A percentile compares a stretch with the other conserved stretches of the same genome.
Conservation (phyloP, 495 filamentous ascomycete genomes). For the Astrothelium macrocarpum region DNA sequence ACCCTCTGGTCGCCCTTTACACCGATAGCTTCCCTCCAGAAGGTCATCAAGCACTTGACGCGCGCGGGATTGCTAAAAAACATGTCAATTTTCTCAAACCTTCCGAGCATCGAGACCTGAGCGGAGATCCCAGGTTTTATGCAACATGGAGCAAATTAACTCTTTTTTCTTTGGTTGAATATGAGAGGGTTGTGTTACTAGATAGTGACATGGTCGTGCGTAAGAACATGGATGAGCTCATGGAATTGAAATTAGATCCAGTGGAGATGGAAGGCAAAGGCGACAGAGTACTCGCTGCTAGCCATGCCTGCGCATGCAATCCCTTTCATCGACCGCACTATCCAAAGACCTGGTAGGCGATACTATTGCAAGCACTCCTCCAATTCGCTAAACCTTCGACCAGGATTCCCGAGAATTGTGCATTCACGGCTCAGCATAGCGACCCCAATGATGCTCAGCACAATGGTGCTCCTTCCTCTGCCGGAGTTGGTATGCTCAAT, state of each 20-base stretch:
- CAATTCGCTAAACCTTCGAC: neutral
- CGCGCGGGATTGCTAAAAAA: slow-evolving; percentile 52
- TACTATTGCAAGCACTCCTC: neutral
- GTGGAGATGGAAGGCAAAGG: slow-evolving; percentile 43
- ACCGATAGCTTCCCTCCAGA: slow-evolving; percentile 56
- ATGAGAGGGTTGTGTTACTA: slow-evolving; percentile 65
- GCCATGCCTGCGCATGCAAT: slow-evolving; percentile 77
- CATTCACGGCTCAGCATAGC: slow-evolving; percentile 59
- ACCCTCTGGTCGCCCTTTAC: slow-evolving; percentile 69
- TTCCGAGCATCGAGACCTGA: slow-evolving; percentile 44
- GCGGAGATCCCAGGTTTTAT: slow-evolving; percentile 63
- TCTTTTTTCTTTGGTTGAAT: slow-evolving; percentile 59
- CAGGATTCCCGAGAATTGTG: slow-evolving; percentile 62
- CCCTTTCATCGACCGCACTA: slow-evolving; percentile 67
- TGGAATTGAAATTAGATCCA: slow-evolving; percentile 60
- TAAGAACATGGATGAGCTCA: slow-evolving; percentile 77
- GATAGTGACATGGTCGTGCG: slow-evolving; percentile 76
- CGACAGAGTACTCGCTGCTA: slow-evolving; percentile 57
- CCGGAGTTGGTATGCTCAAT: slow-evolving; percentile 59
- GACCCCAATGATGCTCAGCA: slow-evolving; percentile 48
- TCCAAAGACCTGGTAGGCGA: slow-evolving; percentile 54
- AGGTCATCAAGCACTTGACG: slow-evolving; percentile 53
- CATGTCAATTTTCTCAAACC: slow-evolving; percentile 56
- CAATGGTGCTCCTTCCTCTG: slow-evolving; percentile 39
- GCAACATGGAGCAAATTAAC: slow-evolving; percentile 82